A percentile compares a stretch with the other conserved stretches of the same genome.
These are phyloP conservation scores for Digitaria exilis DNA, from an alignment of 202 grass and related monocot species.

Conservation along the genomic window DNA sequence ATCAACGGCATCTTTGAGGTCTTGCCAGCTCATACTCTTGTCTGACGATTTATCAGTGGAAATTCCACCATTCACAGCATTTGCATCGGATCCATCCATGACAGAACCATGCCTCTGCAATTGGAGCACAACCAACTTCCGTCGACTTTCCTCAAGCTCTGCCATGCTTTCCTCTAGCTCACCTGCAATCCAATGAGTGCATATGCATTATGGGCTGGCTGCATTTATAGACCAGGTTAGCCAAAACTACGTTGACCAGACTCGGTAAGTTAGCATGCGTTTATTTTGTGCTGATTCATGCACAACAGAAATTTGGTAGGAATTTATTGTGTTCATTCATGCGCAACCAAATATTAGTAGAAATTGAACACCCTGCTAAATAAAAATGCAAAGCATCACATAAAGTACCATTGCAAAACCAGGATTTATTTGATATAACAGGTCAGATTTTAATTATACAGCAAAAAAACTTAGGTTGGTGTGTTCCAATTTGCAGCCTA, in stretches of 20 bases:
- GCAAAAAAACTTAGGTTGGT: background rate
- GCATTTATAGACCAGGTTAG: slow-evolving; percentile 13
- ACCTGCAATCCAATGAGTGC: slow-evolving; percentile 51
- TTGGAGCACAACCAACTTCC: slow-evolving; percentile 88
- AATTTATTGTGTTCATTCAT: no score
- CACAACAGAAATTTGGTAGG: background rate
- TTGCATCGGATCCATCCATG: slow-evolving; percentile 57
- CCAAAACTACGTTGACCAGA: slow-evolving; percentile 3
- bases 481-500: background rate
- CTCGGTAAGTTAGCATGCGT: slow-evolving; percentile 3
- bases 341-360: slow-evolving; percentile 8
- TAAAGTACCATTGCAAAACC: background rate
- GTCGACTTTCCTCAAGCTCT: slow-evolving; percentile 88
- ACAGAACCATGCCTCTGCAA: slow-evolving; percentile 82
- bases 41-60: slow-evolving; percentile 71
- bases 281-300: slow-evolving; percentile 3
- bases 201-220: slow-evolving; percentile 26
- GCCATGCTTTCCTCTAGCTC: slow-evolving; percentile 93
- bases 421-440: background rate
- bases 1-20: slow-evolving; percentile 84
- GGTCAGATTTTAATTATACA: slow-evolving; percentile 8
- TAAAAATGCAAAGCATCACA: slow-evolving; percentile 22
- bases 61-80: slow-evolving; percentile 67
- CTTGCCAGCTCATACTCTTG: slow-evolving; percentile 72
- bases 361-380: background rate